phyloP scores from a whole-genome alignment of 495 filamentous ascomycete genomes.

The Friedmanniomyces endolithicus region DNA sequence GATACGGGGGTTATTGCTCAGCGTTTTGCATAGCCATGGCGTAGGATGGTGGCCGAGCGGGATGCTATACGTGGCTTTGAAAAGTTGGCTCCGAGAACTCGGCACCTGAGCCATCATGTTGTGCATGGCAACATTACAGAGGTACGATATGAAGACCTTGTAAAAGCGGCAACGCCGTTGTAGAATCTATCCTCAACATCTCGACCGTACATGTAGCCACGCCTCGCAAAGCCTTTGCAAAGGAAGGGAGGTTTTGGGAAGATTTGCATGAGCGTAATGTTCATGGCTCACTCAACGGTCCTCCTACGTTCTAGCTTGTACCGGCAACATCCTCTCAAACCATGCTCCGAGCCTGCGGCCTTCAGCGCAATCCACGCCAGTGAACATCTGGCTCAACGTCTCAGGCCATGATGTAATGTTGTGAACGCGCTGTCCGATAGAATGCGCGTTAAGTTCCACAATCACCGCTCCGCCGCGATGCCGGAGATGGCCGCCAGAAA shows the following conservation, averaged over 20 bases:
- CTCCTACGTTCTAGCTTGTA: not conserved
- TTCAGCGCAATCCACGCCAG: not conserved
- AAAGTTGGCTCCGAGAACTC: no score
- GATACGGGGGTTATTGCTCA: not conserved
- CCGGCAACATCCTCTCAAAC: constrained; percentile 4
- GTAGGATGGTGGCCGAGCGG: not conserved
- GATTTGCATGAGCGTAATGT: no score
- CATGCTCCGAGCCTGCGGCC: not conserved
- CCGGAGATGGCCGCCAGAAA: not conserved
- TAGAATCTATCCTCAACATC: no score
- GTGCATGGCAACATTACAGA: no score
- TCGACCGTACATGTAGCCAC: no score
- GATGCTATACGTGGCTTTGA: not conserved
- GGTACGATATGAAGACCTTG: no score
- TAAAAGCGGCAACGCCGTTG: no score
- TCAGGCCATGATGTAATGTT: not conserved
- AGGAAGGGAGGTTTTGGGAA: no score
- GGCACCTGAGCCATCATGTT: no score
- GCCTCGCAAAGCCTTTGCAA: no score
- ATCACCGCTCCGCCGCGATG: not conserved
- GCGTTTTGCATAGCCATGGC: not conserved
- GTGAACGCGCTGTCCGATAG: not conserved
- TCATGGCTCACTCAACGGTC: not conserved
- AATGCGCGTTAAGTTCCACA: not conserved
- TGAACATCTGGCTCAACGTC: not conserved